Percentiles rank a stretch among this genome's conserved stretches.
Evolutionary conservation across 2,329 filamentous ascomycete genomes (phyloP).

Genomic region (Incumbomyces lentus): DNA sequence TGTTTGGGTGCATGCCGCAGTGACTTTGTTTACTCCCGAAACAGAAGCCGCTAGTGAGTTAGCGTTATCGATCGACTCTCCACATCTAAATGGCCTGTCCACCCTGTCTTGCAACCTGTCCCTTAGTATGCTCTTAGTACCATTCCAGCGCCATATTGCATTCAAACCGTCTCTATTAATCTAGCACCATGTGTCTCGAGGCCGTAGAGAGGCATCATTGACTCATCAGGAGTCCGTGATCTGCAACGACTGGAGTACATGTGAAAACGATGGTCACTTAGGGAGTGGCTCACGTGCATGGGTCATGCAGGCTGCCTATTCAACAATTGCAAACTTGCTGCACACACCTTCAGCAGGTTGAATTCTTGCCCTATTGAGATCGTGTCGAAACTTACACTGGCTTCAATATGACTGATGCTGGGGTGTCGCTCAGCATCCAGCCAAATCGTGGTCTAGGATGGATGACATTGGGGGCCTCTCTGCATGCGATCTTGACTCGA

Average conservation of each 20-base stretch:
- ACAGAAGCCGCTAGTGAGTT: not conserved
- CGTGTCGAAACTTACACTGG: not conserved
- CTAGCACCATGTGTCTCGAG: no score
- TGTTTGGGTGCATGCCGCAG: not conserved
- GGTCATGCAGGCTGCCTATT: conserved; percentile 4
- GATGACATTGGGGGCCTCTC: conserved; percentile 61
- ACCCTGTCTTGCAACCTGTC: no score
- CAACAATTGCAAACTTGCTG: no score
- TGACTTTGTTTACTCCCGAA: not conserved
- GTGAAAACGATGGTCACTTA: not conserved
- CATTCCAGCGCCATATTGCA: no score
- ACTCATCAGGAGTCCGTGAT: not conserved
- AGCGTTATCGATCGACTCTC: conserved; percentile 1
- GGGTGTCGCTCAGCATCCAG: conserved; percentile 48
- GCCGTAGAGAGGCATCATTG: not conserved
- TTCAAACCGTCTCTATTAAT: no score
- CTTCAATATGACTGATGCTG: conserved; percentile 27
- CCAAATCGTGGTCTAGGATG: conserved; percentile 59
- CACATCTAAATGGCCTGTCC: no score
- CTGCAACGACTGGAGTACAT: no score
- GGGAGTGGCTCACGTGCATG: not conserved
- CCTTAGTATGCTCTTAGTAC: no score
- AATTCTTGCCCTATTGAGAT: no score
- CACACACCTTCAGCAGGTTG: no score
- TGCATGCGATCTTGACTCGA: conserved; percentile 79